Percentiles rank a stretch among this genome's conserved stretches.
Evolutionary conservation across 1,139 yeast genomes (phyloP).

Genomic region (Taphrina deformans): DNA sequence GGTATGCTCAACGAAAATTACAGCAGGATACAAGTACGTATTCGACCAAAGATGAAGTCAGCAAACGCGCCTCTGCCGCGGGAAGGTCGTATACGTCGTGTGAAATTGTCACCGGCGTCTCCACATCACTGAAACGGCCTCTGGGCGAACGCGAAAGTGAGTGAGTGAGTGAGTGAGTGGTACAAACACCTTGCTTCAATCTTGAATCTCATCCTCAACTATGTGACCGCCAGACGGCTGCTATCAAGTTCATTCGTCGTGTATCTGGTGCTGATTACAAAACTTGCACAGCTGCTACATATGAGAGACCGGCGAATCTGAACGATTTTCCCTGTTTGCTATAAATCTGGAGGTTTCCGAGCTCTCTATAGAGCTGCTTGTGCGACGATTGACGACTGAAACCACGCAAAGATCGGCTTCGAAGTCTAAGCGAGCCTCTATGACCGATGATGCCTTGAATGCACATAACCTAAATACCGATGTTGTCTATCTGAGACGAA

Average conservation of each 20-base stretch:
- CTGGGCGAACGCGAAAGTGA: no score
- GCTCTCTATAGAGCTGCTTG: slow-evolving; percentile 17
- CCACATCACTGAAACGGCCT: no score
- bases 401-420: not conserved
- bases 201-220: no score
- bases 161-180: not conserved
- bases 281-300: no score
- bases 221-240: no score
- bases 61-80: not conserved
- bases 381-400: slow-evolving; percentile 19
- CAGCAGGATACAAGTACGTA: not conserved
- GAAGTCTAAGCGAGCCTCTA: not conserved
- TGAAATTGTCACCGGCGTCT: no score
- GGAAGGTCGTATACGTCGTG: not conserved
- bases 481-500: not conserved
- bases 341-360: slow-evolving; percentile 2
- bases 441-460: not conserved
- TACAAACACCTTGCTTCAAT: no score
- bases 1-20: not conserved
- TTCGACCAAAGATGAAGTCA: not conserved
- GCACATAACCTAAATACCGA: not conserved
- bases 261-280: no score
- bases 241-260: no score
- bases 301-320: no score
- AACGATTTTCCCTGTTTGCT: no score